Conservation (phyloP, 257 asterid species). For the Fraxinus pennsylvanica region DNA sequence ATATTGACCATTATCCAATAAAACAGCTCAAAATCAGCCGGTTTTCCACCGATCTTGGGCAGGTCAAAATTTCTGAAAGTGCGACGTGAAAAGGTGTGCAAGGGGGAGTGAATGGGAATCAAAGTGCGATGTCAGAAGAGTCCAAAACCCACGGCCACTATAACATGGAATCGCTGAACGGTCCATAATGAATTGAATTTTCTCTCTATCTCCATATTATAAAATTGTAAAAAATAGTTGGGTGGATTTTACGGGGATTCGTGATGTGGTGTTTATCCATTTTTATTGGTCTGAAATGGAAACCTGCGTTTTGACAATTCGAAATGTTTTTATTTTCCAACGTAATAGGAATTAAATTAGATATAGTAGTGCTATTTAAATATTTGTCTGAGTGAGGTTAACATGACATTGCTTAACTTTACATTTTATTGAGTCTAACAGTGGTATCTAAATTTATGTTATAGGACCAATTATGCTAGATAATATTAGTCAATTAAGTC, state of each 20-base stretch:
- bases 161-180: conserved; percentile 49
- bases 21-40: neutral
- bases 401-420: too few species aligned
- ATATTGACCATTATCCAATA: conserved; percentile 33
- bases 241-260: neutral
- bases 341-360: too few species aligned
- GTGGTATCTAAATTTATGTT: too few species aligned
- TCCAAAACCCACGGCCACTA: conserved; percentile 53
- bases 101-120: conserved; percentile 47
- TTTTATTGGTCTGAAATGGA: conserved; percentile 36
- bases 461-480: too few species aligned
- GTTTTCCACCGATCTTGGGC: neutral
- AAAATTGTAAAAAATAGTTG: neutral
- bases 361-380: too few species aligned
- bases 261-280: conserved; percentile 10
- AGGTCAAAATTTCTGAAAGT: conserved; percentile 5
- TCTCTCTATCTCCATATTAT: conserved; percentile 35
- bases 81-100: conserved; percentile 13
- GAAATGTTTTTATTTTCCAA: neutral
- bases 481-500: too few species aligned
- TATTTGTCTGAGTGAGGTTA: too few species aligned
- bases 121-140: conserved; percentile 39
- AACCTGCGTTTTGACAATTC: conserved; percentile 24
- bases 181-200: conserved; percentile 32
- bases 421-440: too few species aligned